Evolutionary conservation across 495 filamentous ascomycete species (phyloP).

Genomic region (Extremus antarcticus): DNA sequence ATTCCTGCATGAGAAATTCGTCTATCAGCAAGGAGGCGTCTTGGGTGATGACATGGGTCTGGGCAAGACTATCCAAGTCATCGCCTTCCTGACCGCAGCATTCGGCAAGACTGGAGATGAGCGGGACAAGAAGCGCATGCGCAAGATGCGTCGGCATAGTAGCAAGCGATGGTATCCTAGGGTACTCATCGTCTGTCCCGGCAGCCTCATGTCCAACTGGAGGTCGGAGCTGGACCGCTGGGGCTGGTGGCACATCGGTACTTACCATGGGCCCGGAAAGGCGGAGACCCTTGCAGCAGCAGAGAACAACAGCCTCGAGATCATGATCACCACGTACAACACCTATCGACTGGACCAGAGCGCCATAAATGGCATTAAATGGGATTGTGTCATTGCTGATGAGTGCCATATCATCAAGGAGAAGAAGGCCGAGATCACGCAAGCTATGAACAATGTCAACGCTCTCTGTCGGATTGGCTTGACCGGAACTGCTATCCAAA

Average conservation of each 20-base stretch:
- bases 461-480: conserved; percentile 86
- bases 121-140: conserved; percentile 79
- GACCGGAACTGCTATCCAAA: conserved; percentile 94
- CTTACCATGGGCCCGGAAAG: conserved; percentile 66
- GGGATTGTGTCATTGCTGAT: conserved; percentile 96
- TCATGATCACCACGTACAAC: conserved; percentile 86
- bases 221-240: conserved; percentile 70
- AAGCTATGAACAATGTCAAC: conserved; percentile 85
- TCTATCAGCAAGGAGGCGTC: conserved; percentile 85
- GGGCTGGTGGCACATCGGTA: conserved; percentile 90
- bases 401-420: conserved; percentile 94
- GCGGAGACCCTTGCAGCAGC: conserved; percentile 65
- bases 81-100: conserved; percentile 81
- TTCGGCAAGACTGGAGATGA: conserved; percentile 94
- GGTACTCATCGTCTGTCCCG: conserved; percentile 79
- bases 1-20: conserved; percentile 82
- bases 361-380: conserved; percentile 71
- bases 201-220: conserved; percentile 84
- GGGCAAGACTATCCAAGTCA: conserved; percentile 94
- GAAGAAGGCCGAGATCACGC: conserved; percentile 60
- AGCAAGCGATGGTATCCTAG: conserved; percentile 68
- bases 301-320: conserved; percentile 62
- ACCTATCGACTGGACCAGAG: conserved; percentile 72
- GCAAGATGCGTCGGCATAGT: conserved; percentile 60
- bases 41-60: conserved; percentile 96